Evolutionary conservation across 2,329 filamentous ascomycete species (phyloP), one percentile per base, ranked within the genome.

Genomic region (Triangularia verruculosa): DNA sequence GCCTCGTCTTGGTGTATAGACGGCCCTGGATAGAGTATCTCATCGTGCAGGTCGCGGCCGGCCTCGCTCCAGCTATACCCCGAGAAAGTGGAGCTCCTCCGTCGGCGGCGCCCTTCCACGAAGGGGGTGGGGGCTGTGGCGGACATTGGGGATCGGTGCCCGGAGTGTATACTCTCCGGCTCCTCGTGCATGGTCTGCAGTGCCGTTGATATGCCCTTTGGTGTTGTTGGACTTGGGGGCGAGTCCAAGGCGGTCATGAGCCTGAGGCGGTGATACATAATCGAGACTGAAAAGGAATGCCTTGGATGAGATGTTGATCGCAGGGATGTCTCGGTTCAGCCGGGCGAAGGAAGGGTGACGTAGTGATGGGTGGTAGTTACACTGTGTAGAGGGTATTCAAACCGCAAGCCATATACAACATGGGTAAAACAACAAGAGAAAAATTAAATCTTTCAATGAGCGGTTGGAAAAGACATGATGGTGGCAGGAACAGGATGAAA

Each of bases 81-180:
- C 27, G 92, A 95, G 66, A 96, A 85, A 56, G 87, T 87, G 34
- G 92, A 95, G 77, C 89, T 91, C 66, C 91, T 85, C 61, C 91
- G 85, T 39, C 13, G 57, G 27, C 86, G 83, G 55, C 69, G 62
- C 61, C 69, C 62, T 59, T 75, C 68, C 66, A 20, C 39, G 39
- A 47, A 47, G n/a, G 39, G n/a, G 39, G 15, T 47, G n/a, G 39
- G 39, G n/a, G 39, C n/a, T n/a, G 39, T 47, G 11, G n/a, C 39
- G n/a, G 39, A 47, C 39, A 47, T 47, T 20, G 39, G 39, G 4
- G 39, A 47, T 8, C 39, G 39, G 39, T 20, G 39, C 39, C 39
- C 34, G 34, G 34, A 39, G 34, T 39, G 39, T 17, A 47, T 20
- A 11, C n/a, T 20, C n/a, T 47, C 39, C 5, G 39, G n/a, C 9